These are phyloP conservation scores for Sambucus nigra DNA, from an alignment of 129 eudicot genomes.

Conservation along the genomic window DNA sequence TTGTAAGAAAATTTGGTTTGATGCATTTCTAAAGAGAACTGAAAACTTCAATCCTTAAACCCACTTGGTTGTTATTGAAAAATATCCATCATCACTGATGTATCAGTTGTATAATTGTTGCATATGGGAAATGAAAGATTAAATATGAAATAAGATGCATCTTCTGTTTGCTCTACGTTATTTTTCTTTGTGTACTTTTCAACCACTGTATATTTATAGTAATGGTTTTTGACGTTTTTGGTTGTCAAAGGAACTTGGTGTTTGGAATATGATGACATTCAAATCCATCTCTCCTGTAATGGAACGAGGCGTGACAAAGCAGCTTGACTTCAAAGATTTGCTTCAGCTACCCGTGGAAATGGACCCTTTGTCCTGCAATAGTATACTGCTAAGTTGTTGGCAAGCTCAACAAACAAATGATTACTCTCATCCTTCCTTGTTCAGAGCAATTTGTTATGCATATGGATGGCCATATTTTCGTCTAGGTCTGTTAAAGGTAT, in stretches of 20 bases:
- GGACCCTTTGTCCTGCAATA: slow-evolving; percentile 65
- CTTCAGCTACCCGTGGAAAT: slow-evolving; percentile 74
- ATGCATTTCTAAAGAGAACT: neutral
- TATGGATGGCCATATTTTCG: slow-evolving; percentile 82
- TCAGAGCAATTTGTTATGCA: slow-evolving; percentile 54
- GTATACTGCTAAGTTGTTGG: slow-evolving; percentile 48
- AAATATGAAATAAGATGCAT: neutral
- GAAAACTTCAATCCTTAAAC: neutral
- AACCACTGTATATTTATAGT: neutral
- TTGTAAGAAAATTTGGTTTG: neutral
- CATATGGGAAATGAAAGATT: too few relatives aligned
- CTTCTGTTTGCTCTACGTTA: neutral
- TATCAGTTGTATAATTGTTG: neutral
- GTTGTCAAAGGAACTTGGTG: slow-evolving; percentile 27
- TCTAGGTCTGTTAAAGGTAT: slow-evolving; percentile 80
- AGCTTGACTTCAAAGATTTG: slow-evolving; percentile 71
- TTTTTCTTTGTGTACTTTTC: neutral
- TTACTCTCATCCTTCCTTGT: slow-evolving; percentile 49
- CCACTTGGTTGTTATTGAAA: neutral
- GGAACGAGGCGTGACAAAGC: slow-evolving; percentile 64
- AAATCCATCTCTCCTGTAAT: slow-evolving; percentile 44
- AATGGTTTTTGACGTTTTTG: slow-evolving; percentile 11
- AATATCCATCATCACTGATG: neutral
- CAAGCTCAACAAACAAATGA: slow-evolving; percentile 37
- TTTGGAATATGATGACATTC: slow-evolving; percentile 56